Evolutionary conservation across 352 stramenopile species (phyloP).

Genomic region (Phytophthora fragariaefolia): DNA sequence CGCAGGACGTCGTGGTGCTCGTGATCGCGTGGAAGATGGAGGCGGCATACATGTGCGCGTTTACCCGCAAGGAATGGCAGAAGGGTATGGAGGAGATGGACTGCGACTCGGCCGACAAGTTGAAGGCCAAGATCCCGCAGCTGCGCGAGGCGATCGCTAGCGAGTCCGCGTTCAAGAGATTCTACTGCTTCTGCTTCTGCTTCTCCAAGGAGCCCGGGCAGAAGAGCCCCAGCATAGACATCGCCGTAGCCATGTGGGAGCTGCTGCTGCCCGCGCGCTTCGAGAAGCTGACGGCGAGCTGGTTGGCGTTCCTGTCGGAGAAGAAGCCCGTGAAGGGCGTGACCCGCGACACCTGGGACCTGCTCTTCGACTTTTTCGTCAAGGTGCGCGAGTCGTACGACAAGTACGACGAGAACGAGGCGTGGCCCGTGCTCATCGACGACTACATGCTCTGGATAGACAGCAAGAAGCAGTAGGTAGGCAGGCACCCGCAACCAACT

Average conservation of each 20-base stretch:
- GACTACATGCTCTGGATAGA: slow-evolving; percentile 91
- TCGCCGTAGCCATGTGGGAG: slow-evolving; percentile 89
- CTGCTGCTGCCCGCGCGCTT: slow-evolving; percentile 73
- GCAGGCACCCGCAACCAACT: no score
- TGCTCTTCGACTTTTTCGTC: slow-evolving; percentile 87
- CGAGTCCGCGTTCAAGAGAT: slow-evolving; percentile 75
- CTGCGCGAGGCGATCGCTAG: slow-evolving; percentile 63
- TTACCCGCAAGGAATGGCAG: slow-evolving; percentile 86
- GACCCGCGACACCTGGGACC: slow-evolving; percentile 87
- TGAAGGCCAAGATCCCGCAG: slow-evolving; percentile 64
- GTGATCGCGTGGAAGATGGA: slow-evolving; percentile 92
- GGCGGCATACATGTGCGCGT: slow-evolving; percentile 84
- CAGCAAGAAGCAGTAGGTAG: slow-evolving; percentile 55
- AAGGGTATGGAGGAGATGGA: slow-evolving; percentile 81
- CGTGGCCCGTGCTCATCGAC: slow-evolving; percentile 91
- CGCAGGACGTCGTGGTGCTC: slow-evolving; percentile 79
- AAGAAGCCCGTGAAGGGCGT: slow-evolving; percentile 83
- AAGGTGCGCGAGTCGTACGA: slow-evolving; percentile 82
- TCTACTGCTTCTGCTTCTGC: slow-evolving; percentile 89
- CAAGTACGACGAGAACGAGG: slow-evolving; percentile 91
- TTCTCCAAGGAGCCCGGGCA: slow-evolving; percentile 91
- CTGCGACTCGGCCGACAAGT: slow-evolving; percentile 68
- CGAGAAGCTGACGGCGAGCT: slow-evolving; percentile 69
- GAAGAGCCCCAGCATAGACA: slow-evolving; percentile 87
- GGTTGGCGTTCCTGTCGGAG: slow-evolving; percentile 80